A percentile compares a stretch with the other conserved stretches of the same genome.
Evolutionary conservation across 2,329 filamentous ascomycete species (phyloP).

Genomic region (Didymosphaeria variabile): DNA sequence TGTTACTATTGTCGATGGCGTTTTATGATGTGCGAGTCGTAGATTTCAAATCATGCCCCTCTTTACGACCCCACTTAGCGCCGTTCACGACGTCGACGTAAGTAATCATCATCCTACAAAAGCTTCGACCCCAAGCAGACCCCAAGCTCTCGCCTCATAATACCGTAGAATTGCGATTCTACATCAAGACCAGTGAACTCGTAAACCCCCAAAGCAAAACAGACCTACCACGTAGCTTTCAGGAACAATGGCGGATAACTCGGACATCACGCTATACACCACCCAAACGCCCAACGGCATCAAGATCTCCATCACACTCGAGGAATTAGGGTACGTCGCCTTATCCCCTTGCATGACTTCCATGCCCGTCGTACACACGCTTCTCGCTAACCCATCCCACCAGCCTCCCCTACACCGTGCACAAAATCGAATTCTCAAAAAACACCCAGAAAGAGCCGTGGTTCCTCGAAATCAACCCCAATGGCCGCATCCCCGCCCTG

Average conservation of each 20-base stretch:
- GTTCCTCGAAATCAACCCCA: conserved; percentile 93
- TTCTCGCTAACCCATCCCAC: neutral
- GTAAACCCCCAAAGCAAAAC: neutral
- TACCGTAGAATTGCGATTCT: neutral
- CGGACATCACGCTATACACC: conserved; percentile 84
- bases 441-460: conserved; percentile 85
- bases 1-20: neutral
- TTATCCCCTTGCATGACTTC: neutral
- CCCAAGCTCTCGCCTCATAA: neutral
- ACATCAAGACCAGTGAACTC: neutral
- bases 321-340: conserved; percentile 72
- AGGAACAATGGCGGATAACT: conserved; percentile 40
- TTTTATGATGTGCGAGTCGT: neutral
- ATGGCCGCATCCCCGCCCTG: conserved; percentile 87
- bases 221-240: neutral
- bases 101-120: neutral
- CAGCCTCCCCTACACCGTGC: conserved; percentile 76
- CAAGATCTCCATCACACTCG: conserved; percentile 86
- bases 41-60: conserved; percentile 12
- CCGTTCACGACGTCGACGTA: conserved; percentile 3
- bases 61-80: conserved; percentile 12
- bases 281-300: conserved; percentile 86
- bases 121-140: neutral
- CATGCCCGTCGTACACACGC: too few species aligned
- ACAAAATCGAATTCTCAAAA: conserved; percentile 74